Base-by-base conservation (phyloP, 805 yeast species). In the Cyberlindnera japonica region DNA sequence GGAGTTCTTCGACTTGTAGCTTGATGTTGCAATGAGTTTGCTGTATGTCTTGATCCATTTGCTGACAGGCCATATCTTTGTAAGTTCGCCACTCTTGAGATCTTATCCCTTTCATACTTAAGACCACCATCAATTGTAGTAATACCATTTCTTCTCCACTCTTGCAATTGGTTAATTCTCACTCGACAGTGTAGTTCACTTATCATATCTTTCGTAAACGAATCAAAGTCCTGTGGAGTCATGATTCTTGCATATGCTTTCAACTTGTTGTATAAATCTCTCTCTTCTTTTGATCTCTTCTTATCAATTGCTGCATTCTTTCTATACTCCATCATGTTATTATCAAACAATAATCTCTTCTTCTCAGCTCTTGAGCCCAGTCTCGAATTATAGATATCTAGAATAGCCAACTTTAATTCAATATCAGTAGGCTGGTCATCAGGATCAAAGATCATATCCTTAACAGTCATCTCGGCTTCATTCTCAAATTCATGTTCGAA, bases 401-500 rank as follows among this genome's bases (percentile, higher is more conserved):
- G 67, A 2, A 90, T 81, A 0, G 95, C 79, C 46, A 93, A 70
- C 62, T 93, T 93, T 58, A 93, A 73, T 57, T 93, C 95, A 33
- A 91, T 83, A 59, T 93, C 99, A 30, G 82, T 80, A 17, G 83
- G 79, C 40, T 81, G 79, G 55, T 93, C 99, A 49, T 91, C 98
- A 0, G 91, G 86, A 54, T 93, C 98, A 57, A 95, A 93, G 2
- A 83, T 75, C 95, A 93, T 87, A 59, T 93, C 99, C 58, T 93
- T 93, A 15, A 93, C 87, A 0, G 93, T 81, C 41, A 83, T 72
- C 63, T 93, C 99, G 0, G 99, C 98, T 41, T 93, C 99, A 55
- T 93, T 93, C 59, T 93, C 99, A 28, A 85, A 89, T 61, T 93
- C 99, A 44, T 83, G 87, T 55, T 93, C 99, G 61, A 93, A 93